phyloP scores from a whole-genome alignment of 2,329 filamentous ascomycete genomes.

The Colletotrichum tabaci region DNA sequence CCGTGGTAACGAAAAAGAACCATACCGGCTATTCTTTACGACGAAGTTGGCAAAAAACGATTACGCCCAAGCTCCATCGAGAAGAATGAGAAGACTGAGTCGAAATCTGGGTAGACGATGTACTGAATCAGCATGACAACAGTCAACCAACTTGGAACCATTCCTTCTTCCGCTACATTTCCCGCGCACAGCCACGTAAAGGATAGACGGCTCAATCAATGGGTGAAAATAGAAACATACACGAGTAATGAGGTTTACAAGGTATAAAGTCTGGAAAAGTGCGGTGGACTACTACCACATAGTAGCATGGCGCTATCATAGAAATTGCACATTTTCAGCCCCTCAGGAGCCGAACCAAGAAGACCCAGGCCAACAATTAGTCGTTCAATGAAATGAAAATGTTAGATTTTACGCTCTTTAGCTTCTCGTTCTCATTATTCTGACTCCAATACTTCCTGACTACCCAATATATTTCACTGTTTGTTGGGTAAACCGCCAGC shows the following conservation, averaged over 20 bases:
- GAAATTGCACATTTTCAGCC: background rate
- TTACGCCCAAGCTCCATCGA: background rate
- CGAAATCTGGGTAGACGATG: too few relatives aligned
- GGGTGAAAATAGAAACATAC: background rate
- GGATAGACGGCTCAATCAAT: too few relatives aligned
- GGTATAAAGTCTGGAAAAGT: background rate
- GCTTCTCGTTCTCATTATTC: too few relatives aligned
- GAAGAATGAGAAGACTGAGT: background rate
- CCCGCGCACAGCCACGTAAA: too few relatives aligned
- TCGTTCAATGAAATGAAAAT: background rate
- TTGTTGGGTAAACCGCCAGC: too few relatives aligned
- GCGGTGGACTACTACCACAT: accelerated
- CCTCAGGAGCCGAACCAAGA: background rate
- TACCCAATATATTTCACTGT: background rate
- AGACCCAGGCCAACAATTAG: background rate
- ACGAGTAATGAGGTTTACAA: background rate
- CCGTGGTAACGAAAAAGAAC: background rate
- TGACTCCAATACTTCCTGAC: background rate
- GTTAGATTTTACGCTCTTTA: too few relatives aligned
- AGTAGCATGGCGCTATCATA: background rate
- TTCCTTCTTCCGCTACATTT: background rate
- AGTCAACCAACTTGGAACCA: too few relatives aligned
- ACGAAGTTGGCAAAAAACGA: too few relatives aligned
- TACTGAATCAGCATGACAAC: too few relatives aligned
- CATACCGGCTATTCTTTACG: background rate